phyloP scores from a whole-genome alignment of 345 rosid genomes.

The Diplotaxis tenuifolia region DNA sequence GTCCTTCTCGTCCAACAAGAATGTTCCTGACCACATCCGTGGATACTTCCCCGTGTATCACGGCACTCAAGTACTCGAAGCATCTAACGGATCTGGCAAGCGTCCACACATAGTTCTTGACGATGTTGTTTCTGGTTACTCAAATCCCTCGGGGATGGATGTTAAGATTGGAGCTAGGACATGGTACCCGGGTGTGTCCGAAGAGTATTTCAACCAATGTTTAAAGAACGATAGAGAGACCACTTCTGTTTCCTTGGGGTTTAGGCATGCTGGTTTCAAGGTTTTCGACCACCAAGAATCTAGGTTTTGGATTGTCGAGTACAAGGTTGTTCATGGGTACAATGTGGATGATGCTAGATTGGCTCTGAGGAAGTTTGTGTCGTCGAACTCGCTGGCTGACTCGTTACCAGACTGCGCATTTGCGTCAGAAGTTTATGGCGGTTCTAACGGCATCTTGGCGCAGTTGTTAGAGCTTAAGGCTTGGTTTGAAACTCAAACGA shows the following conservation, averaged over 20 bases:
- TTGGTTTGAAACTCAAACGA: constrained; percentile 89
- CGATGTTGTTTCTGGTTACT: constrained; percentile 44
- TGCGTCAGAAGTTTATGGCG: constrained; percentile 63
- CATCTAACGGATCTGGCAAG: constrained; percentile 80
- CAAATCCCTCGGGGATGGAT: constrained; percentile 66
- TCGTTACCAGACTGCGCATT: constrained; percentile 53
- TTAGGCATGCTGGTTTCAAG: constrained; percentile 73
- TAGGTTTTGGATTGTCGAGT: constrained; percentile 61
- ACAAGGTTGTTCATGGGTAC: constrained; percentile 44
- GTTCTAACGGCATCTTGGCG: constrained; percentile 60
- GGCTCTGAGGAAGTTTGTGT: constrained; percentile 76
- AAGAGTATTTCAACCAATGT: constrained; percentile 59
- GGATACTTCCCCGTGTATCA: constrained; percentile 59
- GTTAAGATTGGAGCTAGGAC: constrained; percentile 90
- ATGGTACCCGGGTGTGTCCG: constrained; percentile 76
- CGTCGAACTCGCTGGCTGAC: constrained; percentile 46
- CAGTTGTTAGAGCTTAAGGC: constrained; percentile 74
- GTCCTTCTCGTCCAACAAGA: constrained; percentile 50
- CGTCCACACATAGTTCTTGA: constrained; percentile 53
- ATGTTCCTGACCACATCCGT: constrained; percentile 58
- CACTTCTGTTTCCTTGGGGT: constrained; percentile 61
- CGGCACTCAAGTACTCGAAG: constrained; percentile 61
- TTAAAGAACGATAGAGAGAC: constrained; percentile 55
- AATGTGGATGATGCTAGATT: constrained; percentile 48
- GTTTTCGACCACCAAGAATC: constrained; percentile 43